These are phyloP conservation scores for Acacia confusa DNA, from an alignment of 306 rosid species.

Conservation along the genomic window DNA sequence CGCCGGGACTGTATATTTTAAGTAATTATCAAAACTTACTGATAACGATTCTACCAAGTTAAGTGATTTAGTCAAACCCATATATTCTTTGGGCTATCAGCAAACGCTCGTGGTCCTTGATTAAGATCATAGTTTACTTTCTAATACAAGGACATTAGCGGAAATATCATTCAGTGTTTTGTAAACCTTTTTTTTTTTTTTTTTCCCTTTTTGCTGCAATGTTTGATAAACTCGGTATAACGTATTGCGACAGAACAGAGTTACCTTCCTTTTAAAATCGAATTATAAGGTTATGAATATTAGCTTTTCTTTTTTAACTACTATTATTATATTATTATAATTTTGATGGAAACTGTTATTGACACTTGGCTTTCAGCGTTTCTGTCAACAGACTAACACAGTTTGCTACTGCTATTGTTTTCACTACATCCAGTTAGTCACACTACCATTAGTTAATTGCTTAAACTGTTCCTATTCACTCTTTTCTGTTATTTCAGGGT, in stretches of 20 bases:
- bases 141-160: background rate
- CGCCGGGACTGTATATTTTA: conserved; percentile 21
- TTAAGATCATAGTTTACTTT: conserved; percentile 12
- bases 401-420: conserved; percentile 25
- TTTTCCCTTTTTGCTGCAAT: background rate
- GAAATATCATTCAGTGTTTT: conserved; percentile 21
- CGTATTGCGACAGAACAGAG: background rate
- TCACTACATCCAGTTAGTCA: conserved; percentile 8
- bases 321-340: background rate
- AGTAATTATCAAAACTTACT: conserved; percentile 19
- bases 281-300: background rate
- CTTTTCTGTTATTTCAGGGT: conserved; percentile 42
- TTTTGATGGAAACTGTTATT: conserved; percentile 22
- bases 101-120: conserved; percentile 9
- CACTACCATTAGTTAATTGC: conserved; percentile 6
- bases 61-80: conserved; percentile 3
- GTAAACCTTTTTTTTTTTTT: background rate
- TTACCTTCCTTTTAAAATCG: conserved; percentile 1
- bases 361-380: conserved; percentile 13
- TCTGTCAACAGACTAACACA: conserved; percentile 4
- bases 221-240: background rate
- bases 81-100: conserved; percentile 4
- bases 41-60: background rate
- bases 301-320: background rate
- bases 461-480: conserved; percentile 30